Percentiles rank a stretch among this genome's conserved stretches.
phyloP scores from a whole-genome alignment of 1,284 basidiomycete genomes.

The Sporisorium scitamineum region DNA sequence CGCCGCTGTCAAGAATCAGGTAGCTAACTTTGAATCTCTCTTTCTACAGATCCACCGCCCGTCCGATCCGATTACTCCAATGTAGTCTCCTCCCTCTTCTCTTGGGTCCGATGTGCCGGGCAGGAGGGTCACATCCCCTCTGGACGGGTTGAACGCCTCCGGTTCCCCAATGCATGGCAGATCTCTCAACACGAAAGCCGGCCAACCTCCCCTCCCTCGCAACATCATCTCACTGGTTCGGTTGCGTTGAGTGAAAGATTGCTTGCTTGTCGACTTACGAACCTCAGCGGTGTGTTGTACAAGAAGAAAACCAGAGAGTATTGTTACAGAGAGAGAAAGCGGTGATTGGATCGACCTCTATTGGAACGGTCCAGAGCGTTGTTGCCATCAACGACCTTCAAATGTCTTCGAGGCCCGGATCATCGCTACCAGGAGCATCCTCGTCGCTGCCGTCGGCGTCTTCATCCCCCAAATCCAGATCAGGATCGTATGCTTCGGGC shows the following conservation, averaged over 20 bases:
- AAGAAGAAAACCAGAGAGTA: neutral
- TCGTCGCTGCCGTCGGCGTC: slow-evolving; percentile 52
- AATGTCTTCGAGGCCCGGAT: slow-evolving; percentile 36
- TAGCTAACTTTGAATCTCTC: too few relatives aligned
- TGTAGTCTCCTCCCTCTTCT: too few relatives aligned
- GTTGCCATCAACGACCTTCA: too few relatives aligned
- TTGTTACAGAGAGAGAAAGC: neutral
- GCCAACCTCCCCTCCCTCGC: neutral
- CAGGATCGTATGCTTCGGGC: slow-evolving; percentile 13
- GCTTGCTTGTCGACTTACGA: too few relatives aligned
- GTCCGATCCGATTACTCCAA: too few relatives aligned
- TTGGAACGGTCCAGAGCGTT: neutral
- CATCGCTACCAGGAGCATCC: slow-evolving; percentile 50
- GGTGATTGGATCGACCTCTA: neutral
- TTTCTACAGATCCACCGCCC: too few relatives aligned
- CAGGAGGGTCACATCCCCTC: too few relatives aligned
- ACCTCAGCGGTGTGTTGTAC: neutral
- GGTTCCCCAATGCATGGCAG: too few relatives aligned
- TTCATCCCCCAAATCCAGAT: slow-evolving; percentile 27
- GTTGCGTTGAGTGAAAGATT: neutral
- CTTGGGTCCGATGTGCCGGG: too few relatives aligned
- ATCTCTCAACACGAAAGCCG: neutral
- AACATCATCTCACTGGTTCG: neutral
- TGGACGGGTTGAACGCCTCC: too few relatives aligned
- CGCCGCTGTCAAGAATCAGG: too few relatives aligned